Percentiles rank a stretch among this genome's conserved stretches.
phyloP scores from a whole-genome alignment of 768 basidiomycete genomes.

The Hemileccinum impolitum region DNA sequence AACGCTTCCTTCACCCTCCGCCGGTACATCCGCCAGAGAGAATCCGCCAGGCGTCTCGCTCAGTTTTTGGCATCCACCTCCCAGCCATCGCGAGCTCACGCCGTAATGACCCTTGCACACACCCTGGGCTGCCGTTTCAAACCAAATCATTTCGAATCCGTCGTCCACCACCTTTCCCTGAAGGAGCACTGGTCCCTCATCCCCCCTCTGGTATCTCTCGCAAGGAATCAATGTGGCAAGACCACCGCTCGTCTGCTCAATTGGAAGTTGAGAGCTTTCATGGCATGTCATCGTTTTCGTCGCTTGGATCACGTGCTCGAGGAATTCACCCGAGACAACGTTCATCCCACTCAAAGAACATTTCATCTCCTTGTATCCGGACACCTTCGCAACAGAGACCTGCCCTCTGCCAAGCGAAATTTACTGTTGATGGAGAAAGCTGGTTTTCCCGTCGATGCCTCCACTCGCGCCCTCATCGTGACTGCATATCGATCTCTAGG shows the following conservation, averaged over 20 bases:
- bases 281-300: conserved; percentile 51
- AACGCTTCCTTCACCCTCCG: conserved; percentile 20
- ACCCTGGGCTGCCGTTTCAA: conserved; percentile 47
- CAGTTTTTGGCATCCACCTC: conserved; percentile 30
- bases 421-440: conserved; percentile 56
- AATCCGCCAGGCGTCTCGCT: conserved; percentile 33
- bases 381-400: conserved; percentile 64
- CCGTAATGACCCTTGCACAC: conserved; percentile 46
- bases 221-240: conserved; percentile 44
- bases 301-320: conserved; percentile 43
- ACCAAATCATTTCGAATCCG: conserved; percentile 55
- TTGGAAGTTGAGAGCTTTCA: conserved; percentile 61
- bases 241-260: conserved; percentile 60
- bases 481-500: conserved; percentile 60
- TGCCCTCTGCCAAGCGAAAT: conserved; percentile 50
- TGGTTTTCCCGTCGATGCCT: conserved; percentile 50
- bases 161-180: conserved; percentile 48
- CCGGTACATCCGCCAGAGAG: conserved; percentile 31
- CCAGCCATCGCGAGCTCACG: conserved; percentile 41
- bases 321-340: conserved; percentile 45
- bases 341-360: conserved; percentile 57
- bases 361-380: conserved; percentile 68
- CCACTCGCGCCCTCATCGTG: conserved; percentile 59
- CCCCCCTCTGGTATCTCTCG: conserved; percentile 46
- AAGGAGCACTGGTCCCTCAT: conserved; percentile 50